A percentile compares a stretch with the other conserved stretches of the same genome.
phyloP scores from a whole-genome alignment of 2,329 filamentous ascomycete species.

The Fusarium tuaranense region DNA sequence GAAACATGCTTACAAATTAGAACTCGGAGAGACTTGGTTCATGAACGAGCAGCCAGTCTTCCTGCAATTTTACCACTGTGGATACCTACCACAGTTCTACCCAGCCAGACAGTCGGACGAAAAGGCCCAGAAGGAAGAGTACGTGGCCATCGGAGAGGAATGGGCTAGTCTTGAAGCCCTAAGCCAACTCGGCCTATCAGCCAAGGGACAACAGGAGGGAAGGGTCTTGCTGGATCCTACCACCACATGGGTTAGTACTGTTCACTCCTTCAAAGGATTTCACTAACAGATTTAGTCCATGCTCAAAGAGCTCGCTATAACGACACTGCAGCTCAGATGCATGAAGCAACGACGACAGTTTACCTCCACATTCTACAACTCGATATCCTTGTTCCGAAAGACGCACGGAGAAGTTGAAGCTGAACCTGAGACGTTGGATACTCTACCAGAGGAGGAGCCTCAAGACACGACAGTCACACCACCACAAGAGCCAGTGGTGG shows the following conservation, averaged over 20 bases:
- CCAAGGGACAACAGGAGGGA: slow-evolving; percentile 9
- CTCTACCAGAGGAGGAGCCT: background rate
- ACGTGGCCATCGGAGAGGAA: slow-evolving; percentile 23
- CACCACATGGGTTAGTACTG: slow-evolving; percentile 16
- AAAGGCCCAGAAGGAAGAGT: slow-evolving; percentile 12
- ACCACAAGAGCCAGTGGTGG: background rate
- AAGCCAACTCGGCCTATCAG: slow-evolving; percentile 4
- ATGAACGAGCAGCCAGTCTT: slow-evolving; percentile 25
- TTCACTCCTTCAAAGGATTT: no score
- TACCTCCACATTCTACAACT: slow-evolving; percentile 20
- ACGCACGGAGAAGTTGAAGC: background rate
- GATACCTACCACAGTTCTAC: slow-evolving; percentile 22
- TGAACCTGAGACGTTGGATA: background rate
- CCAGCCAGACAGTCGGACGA: slow-evolving; percentile 1
- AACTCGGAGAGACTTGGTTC: slow-evolving; percentile 29
- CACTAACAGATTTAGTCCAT: slow-evolving; percentile 4
- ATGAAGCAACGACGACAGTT: slow-evolving; percentile 27
- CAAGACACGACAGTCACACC: background rate
- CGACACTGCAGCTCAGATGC: slow-evolving; percentile 20
- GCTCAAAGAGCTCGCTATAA: slow-evolving; percentile 18
- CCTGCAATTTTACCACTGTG: slow-evolving; percentile 26
- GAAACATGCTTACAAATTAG: slow-evolving; percentile 1
- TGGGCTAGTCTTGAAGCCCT: slow-evolving; percentile 27
- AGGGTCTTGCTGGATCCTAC: slow-evolving; percentile 13
- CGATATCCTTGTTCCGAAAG: slow-evolving; percentile 6